Percentiles rank a stretch among this genome's conserved stretches.
phyloP scores from a whole-genome alignment of 345 rosid species.

The Linum usitatissimum region DNA sequence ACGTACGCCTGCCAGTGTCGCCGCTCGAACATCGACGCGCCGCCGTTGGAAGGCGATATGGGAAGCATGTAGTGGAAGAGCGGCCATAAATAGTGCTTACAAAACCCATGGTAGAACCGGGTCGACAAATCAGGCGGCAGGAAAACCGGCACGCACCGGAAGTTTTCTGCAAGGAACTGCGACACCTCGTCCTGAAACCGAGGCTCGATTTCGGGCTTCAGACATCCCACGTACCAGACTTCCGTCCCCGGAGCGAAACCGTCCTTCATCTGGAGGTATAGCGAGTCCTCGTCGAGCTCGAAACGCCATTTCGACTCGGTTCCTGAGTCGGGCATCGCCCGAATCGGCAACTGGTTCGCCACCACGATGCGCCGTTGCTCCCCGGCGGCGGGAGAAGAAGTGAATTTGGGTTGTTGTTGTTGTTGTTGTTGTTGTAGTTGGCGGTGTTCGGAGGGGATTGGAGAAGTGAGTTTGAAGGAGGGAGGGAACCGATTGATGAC shows the following conservation, averaged over 20 bases:
- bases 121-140: constrained; percentile 37
- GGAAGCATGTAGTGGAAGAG: constrained; percentile 67
- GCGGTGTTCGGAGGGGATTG: constrained; percentile 32
- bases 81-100: constrained; percentile 89
- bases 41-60: constrained; percentile 35
- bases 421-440: not conserved
- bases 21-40: constrained; percentile 34
- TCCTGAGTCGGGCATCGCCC: constrained; percentile 22
- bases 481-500: constrained; percentile 46
- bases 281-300: constrained; percentile 50
- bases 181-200: constrained; percentile 55
- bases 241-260: constrained; percentile 46
- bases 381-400: constrained; percentile 2
- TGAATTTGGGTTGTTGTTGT: not conserved
- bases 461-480: constrained; percentile 37
- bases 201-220: constrained; percentile 40
- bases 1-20: constrained; percentile 56
- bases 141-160: constrained; percentile 59
- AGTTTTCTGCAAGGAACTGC: constrained; percentile 34
- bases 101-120: constrained; percentile 70
- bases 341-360: constrained; percentile 59
- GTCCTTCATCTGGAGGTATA: constrained; percentile 46
- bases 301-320: constrained; percentile 33
- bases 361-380: constrained; percentile 45
- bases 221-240: constrained; percentile 51